phyloP scores from a whole-genome alignment of 2,329 filamentous ascomycete genomes.

The Trichoderma gracile region DNA sequence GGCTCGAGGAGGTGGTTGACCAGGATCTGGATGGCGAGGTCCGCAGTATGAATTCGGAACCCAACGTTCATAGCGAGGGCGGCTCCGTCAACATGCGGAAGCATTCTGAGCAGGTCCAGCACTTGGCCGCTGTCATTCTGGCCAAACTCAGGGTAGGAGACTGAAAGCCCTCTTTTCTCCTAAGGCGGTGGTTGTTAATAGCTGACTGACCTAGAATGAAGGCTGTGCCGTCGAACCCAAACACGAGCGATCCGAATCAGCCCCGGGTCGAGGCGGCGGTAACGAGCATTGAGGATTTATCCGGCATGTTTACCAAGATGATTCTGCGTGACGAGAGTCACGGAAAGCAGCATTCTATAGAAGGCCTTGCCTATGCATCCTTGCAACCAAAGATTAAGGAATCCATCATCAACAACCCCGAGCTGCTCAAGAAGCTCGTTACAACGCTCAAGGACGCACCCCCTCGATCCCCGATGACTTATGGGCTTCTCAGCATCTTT shows the following conservation, averaged over 20 bases:
- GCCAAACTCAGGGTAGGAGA: slow-evolving; percentile 65
- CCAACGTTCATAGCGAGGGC: slow-evolving; percentile 58
- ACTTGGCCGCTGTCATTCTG: slow-evolving; percentile 71
- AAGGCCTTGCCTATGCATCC: slow-evolving; percentile 90
- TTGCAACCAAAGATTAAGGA: slow-evolving; percentile 85
- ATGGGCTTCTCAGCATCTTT: slow-evolving; percentile 83
- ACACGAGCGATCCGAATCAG: slow-evolving; percentile 43
- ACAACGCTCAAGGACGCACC: slow-evolving; percentile 59
- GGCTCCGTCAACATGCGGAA: slow-evolving; percentile 61
- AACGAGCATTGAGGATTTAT: slow-evolving; percentile 66
- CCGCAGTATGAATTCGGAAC: slow-evolving; percentile 53
- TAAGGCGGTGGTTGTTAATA: slow-evolving; percentile 32
- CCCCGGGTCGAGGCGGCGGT: slow-evolving; percentile 53
- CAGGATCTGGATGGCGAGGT: slow-evolving; percentile 63
- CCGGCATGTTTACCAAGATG: slow-evolving; percentile 65
- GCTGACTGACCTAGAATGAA: slow-evolving; percentile 55
- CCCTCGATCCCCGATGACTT: slow-evolving; percentile 70
- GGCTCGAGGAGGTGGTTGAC: slow-evolving; percentile 81
- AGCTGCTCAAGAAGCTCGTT: slow-evolving; percentile 70
- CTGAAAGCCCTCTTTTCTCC: not conserved
- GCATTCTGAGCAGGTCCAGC: slow-evolving; percentile 63
- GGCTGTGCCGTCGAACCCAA: slow-evolving; percentile 53
- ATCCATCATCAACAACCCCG: slow-evolving; percentile 66
- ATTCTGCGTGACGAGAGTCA: slow-evolving; percentile 60
- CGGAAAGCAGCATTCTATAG: slow-evolving; percentile 70